Conservation (phyloP, 163 green algal species). For the Scenedesmus sp. region DNA sequence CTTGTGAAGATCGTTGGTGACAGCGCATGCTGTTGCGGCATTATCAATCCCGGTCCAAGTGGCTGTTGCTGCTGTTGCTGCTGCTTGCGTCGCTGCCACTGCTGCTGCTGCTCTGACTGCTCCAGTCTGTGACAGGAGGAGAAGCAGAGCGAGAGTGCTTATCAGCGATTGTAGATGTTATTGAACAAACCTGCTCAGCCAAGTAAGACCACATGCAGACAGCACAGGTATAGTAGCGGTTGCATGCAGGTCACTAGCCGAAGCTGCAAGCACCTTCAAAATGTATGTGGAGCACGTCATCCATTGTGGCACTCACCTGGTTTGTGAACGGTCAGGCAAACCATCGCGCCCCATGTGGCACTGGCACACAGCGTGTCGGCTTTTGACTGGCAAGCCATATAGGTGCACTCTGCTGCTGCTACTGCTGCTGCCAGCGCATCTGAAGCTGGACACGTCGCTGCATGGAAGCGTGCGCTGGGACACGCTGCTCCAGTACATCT, state of each 20-base stretch:
- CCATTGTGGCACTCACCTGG: neutral
- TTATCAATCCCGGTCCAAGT: neutral
- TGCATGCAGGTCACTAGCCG: neutral
- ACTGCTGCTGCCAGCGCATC: neutral
- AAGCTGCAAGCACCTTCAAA: neutral
- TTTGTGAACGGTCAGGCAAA: neutral
- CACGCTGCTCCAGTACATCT: neutral
- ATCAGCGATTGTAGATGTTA: neutral
- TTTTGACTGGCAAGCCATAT: neutral
- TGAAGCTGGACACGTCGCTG: neutral
- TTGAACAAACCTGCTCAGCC: neutral
- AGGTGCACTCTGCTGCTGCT: slow-evolving; percentile 8
- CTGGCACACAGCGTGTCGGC: neutral
- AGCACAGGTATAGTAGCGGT: no score
- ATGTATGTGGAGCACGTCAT: neutral
- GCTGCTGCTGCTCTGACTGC: slow-evolving; percentile 9
- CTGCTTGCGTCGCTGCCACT: neutral
- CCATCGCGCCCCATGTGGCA: neutral
- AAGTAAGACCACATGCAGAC: neutral
- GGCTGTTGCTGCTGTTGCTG: neutral
- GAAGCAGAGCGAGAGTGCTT: neutral
- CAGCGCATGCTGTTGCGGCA: neutral
- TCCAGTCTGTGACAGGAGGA: neutral
- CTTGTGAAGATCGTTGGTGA: neutral
- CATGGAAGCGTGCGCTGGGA: neutral